These are phyloP conservation scores for Dryas drummondii DNA, from an alignment of 306 rosid genomes.

Conservation along the genomic window DNA sequence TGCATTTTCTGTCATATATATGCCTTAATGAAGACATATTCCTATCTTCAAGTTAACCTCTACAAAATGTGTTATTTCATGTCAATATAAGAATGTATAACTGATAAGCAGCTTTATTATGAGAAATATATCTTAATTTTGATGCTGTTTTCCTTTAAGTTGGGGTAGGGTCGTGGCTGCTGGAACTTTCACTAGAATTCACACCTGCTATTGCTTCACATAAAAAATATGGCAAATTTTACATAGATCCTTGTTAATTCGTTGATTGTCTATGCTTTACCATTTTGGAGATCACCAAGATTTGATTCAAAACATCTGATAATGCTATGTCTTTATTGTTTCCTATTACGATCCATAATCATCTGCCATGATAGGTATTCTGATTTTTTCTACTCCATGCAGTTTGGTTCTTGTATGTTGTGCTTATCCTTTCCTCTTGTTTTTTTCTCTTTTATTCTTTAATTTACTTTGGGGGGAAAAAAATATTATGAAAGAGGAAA, in stretches of 20 bases:
- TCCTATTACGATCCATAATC: not conserved
- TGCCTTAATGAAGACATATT: not conserved
- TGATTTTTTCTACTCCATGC: not conserved
- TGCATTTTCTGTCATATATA: no score
- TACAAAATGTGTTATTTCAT: not conserved
- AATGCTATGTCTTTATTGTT: not conserved
- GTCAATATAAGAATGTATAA: not conserved
- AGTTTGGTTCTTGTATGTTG: not conserved
- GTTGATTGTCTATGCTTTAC: conserved; percentile 2
- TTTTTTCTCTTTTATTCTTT: not conserved
- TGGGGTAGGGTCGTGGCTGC: not conserved
- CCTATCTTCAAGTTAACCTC: not conserved
- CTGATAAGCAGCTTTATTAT: no score
- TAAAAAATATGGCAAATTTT: not conserved
- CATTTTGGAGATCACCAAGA: not conserved
- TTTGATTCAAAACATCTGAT: not conserved
- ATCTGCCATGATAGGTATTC: not conserved
- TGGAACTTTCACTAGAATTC: not conserved
- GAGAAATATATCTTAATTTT: no score
- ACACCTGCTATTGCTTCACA: not conserved
- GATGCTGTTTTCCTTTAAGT: not conserved
- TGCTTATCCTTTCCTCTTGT: not conserved
- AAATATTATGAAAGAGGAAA: not conserved
- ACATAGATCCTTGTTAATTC: not conserved
- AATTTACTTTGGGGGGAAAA: not conserved